Evolutionary conservation across 306 rosid species (phyloP).

Genomic region (Cercis canadensis): DNA sequence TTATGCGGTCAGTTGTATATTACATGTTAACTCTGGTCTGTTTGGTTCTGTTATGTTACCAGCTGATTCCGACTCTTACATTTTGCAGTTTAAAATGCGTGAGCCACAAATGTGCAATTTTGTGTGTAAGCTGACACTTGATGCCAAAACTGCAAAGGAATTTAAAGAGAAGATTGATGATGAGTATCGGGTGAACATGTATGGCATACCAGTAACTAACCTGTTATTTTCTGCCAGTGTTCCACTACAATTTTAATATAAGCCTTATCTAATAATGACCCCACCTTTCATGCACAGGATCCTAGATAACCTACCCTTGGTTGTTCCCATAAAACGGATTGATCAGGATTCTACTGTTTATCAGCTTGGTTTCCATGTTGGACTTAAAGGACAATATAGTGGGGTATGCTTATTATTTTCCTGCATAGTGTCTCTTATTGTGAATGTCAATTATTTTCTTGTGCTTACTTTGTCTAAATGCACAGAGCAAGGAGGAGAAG

Average conservation of each 20-base stretch:
- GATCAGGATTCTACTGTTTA: conserved; percentile 84
- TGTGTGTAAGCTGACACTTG: conserved; percentile 59
- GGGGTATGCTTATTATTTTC: conserved; percentile 61
- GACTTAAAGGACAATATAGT: conserved; percentile 80
- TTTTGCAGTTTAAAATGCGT: conserved; percentile 91
- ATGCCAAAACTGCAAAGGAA: conserved; percentile 82
- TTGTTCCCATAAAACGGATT: conserved; percentile 69
- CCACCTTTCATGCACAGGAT: conserved; percentile 62
- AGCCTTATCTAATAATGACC: conserved; percentile 33
- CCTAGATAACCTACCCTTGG: conserved; percentile 94
- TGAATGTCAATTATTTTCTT: conserved; percentile 28
- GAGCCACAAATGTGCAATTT: conserved; percentile 88
- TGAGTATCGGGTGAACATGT: conserved; percentile 98
- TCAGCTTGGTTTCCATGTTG: conserved; percentile 89
- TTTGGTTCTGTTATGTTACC: conserved; percentile 31
- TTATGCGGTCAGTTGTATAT: conserved; percentile 66
- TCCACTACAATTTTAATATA: conserved; percentile 20
- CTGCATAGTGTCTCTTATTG: conserved; percentile 33
- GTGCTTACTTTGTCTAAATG: conserved; percentile 37
- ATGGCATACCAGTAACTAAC: conserved; percentile 35
- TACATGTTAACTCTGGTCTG: conserved; percentile 14
- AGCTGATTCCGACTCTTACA: conserved; percentile 22
- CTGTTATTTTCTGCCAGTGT: not conserved
- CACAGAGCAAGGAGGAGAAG: conserved; percentile 87
- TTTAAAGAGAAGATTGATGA: conserved; percentile 94